A percentile compares a stretch with the other conserved stretches of the same genome.
Conservation (phyloP, 495 filamentous ascomycete species). For the Penicillium cinerascens region DNA sequence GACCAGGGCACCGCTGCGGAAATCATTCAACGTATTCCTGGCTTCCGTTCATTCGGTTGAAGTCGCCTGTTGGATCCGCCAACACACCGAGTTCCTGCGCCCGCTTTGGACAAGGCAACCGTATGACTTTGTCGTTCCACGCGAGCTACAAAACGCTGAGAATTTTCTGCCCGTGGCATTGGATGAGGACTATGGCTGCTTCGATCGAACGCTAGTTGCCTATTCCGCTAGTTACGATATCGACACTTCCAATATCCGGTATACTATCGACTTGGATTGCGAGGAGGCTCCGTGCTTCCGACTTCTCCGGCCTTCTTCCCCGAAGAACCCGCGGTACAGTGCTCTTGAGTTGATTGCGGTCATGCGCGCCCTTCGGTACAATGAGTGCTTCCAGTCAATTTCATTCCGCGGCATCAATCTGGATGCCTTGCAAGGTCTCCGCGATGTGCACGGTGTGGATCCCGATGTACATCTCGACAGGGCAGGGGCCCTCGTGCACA, state of each 20-base stretch:
- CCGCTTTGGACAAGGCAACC: constrained; percentile 78
- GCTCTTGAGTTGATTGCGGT: constrained; percentile 77
- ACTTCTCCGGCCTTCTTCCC: constrained; percentile 64
- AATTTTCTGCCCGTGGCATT: constrained; percentile 59
- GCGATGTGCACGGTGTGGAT: constrained; percentile 60
- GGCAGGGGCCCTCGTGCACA: constrained; percentile 52
- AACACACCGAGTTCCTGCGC: constrained; percentile 71
- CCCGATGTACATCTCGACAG: constrained; percentile 58
- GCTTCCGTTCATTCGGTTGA: constrained; percentile 75
- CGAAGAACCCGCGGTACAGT: constrained; percentile 57
- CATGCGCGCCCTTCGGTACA: constrained; percentile 84
- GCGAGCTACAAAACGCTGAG: constrained; percentile 56
- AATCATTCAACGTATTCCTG: constrained; percentile 62
- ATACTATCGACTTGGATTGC: constrained; percentile 69
- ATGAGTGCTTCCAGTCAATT: constrained; percentile 81
- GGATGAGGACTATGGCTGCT: constrained; percentile 72
- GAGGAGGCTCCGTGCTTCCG: constrained; percentile 81
- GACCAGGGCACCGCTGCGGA: constrained; percentile 60
- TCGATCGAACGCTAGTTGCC: constrained; percentile 80
- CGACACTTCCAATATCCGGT: constrained; percentile 68
- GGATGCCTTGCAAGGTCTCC: constrained; percentile 58
- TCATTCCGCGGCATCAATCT: constrained; percentile 78
- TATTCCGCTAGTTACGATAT: constrained; percentile 79
- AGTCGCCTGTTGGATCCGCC: constrained; percentile 70
- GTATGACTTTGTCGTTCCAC: constrained; percentile 60